Percentiles rank a stretch among this genome's conserved stretches.
These are phyloP conservation scores for Pestalotiopsis sp. DNA, from an alignment of 2,329 filamentous ascomycete genomes.

Conservation along the genomic window DNA sequence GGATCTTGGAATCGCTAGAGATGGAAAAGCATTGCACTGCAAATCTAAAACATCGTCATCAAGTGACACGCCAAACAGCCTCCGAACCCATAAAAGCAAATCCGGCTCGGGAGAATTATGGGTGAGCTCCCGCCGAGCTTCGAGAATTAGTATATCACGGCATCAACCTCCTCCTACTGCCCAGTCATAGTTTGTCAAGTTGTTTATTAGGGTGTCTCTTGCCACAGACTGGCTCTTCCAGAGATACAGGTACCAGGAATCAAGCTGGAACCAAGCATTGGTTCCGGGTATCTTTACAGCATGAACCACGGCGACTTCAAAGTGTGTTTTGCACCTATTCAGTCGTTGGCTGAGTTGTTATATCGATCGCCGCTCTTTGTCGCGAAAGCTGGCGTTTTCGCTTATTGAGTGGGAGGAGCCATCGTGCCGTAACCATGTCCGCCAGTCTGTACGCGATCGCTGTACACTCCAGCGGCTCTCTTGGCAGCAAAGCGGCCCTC, in stretches of 20 bases:
- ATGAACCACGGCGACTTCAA: no score
- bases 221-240: no score
- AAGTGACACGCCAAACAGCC: neutral
- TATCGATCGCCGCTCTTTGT: no score
- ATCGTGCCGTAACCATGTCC: slow-evolving; percentile 65
- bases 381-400: neutral
- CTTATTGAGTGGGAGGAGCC: slow-evolving; percentile 33
- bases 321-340: no score
- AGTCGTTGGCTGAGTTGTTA: no score
- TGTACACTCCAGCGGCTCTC: slow-evolving; percentile 72
- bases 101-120: no score
- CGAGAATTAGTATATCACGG: no score
- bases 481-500: slow-evolving; percentile 56
- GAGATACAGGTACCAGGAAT: no score
- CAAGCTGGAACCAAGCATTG: neutral
- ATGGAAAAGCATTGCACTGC: neutral
- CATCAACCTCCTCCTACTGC: no score
- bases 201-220: no score
- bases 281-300: neutral
- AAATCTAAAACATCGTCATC: neutral
- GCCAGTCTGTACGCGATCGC: slow-evolving; percentile 72
- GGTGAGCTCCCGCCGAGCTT: no score
- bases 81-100: neutral
- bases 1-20: neutral
- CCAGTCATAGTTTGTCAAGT: no score